phyloP scores from a whole-genome alignment of 352 stramenopile genomes.

The Globisporangium cederbergense region DNA sequence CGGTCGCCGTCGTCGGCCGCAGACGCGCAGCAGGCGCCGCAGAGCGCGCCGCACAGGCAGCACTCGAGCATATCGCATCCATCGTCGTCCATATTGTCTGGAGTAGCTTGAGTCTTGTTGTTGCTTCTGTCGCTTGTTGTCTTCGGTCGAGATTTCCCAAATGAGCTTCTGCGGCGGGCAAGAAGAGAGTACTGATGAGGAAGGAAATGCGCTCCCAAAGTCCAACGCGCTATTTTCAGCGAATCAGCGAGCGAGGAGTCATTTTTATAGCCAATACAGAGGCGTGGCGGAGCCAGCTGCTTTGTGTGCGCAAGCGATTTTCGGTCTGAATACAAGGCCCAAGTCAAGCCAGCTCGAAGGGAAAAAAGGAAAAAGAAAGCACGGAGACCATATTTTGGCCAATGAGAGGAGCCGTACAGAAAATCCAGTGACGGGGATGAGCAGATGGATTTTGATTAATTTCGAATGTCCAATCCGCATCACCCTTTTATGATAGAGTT shows the following conservation, averaged over 20 bases:
- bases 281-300: not conserved
- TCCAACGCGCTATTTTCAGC: not conserved
- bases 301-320: not conserved
- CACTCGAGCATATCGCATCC: slow-evolving; percentile 79
- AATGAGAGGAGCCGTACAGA: not conserved
- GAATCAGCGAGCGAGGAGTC: not conserved
- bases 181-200: not conserved
- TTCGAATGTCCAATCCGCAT: not conserved
- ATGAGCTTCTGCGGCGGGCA: slow-evolving; percentile 15
- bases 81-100: slow-evolving; percentile 39
- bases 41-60: slow-evolving; percentile 71
- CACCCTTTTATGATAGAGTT: not conserved
- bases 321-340: not conserved
- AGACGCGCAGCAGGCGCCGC: slow-evolving; percentile 67
- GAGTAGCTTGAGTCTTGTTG: not conserved
- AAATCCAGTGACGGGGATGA: not conserved
- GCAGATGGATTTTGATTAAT: not conserved
- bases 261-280: not conserved
- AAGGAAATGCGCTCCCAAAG: not conserved
- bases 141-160: slow-evolving; percentile 14
- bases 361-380: not conserved
- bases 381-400: not conserved
- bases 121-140: slow-evolving; percentile 2
- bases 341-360: not conserved
- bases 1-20: slow-evolving; percentile 30